These are phyloP conservation scores for Mortierella sp. DNA, from an alignment of 371 early-diverging fungal genomes.

Conservation along the genomic window DNA sequence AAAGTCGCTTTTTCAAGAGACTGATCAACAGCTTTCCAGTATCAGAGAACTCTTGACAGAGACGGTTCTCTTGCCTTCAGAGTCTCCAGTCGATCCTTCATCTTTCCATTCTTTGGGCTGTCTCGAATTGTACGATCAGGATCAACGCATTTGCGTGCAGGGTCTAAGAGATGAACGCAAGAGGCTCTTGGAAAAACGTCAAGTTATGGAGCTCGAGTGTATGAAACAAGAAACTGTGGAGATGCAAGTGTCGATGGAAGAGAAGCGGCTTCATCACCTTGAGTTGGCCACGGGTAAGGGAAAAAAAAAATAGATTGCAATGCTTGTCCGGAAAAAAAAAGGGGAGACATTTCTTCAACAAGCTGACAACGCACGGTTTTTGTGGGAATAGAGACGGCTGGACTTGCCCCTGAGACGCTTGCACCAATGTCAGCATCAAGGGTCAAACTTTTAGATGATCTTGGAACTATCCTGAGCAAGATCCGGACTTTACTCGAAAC, in stretches of 20 bases:
- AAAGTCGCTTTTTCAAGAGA: constrained; percentile 1
- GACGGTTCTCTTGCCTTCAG: constrained; percentile 13
- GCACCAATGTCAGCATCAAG: constrained; percentile 18
- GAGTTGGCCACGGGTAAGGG: constrained; percentile 22
- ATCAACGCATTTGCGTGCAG: neutral
- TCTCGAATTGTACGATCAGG: constrained; percentile 21
- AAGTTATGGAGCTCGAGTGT: constrained; percentile 15
- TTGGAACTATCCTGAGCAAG: constrained; percentile 26
- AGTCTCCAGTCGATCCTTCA: constrained; percentile 11
- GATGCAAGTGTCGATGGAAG: constrained; percentile 6
- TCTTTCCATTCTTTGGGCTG: constrained; percentile 8
- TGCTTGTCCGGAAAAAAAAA: neutral
- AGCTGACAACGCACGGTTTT: neutral
- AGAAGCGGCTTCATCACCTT: constrained; percentile 4
- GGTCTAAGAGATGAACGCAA: constrained; percentile 17
- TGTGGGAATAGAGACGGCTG: constrained; percentile 7
- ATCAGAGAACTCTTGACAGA: constrained; percentile 15
- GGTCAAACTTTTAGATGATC: constrained; percentile 22
- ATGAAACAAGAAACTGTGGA: constrained; percentile 26
- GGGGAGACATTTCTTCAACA: too few relatives aligned
- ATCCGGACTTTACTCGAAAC: constrained; percentile 15
- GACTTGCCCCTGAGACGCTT: constrained; percentile 23
- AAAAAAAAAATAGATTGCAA: neutral
- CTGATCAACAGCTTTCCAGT: constrained; percentile 15
- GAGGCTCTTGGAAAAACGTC: constrained; percentile 10